Conservation (phyloP, 2,329 filamentous ascomycete genomes). For the Esteya vermicola region DNA sequence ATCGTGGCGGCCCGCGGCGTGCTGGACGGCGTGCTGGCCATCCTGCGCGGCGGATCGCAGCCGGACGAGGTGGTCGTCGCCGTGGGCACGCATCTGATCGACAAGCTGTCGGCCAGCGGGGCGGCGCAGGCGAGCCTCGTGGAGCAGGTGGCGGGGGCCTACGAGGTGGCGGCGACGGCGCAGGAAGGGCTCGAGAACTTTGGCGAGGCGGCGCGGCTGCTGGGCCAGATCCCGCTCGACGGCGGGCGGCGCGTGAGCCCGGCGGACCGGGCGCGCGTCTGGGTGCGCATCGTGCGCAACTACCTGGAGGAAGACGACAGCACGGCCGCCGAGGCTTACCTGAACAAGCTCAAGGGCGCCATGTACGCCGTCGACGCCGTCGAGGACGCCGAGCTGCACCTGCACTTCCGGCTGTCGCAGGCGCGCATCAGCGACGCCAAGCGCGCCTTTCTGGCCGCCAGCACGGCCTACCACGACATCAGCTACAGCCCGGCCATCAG, state of each 20-base stretch:
- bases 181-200: conserved; percentile 77
- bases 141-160: conserved; percentile 69
- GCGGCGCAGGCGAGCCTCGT: conserved; percentile 55
- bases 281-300: conserved; percentile 88
- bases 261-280: conserved; percentile 69
- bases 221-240: conserved; percentile 79
- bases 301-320: conserved; percentile 91
- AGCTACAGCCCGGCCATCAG: conserved; percentile 66
- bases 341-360: conserved; percentile 92
- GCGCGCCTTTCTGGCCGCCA: conserved; percentile 76
- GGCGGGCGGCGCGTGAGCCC: conserved; percentile 71
- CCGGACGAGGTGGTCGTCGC: conserved; percentile 56
- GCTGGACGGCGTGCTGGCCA: conserved; percentile 16
- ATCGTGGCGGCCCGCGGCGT: conserved; percentile 16
- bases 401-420: conserved; percentile 84
- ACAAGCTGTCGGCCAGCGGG: conserved; percentile 38
- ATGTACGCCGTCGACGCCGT: conserved; percentile 69
- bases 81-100: conserved; percentile 61
- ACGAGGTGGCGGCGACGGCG: conserved; percentile 68
- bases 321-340: conserved; percentile 66
- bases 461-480: conserved; percentile 76
- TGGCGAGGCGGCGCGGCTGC: conserved; percentile 56
- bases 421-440: conserved; percentile 88
- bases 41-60: conserved; percentile 46
- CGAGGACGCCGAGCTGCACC: conserved; percentile 54